These are phyloP conservation scores for Tricholomella constricta DNA, from an alignment of 768 basidiomycete genomes.

Conservation along the genomic window DNA sequence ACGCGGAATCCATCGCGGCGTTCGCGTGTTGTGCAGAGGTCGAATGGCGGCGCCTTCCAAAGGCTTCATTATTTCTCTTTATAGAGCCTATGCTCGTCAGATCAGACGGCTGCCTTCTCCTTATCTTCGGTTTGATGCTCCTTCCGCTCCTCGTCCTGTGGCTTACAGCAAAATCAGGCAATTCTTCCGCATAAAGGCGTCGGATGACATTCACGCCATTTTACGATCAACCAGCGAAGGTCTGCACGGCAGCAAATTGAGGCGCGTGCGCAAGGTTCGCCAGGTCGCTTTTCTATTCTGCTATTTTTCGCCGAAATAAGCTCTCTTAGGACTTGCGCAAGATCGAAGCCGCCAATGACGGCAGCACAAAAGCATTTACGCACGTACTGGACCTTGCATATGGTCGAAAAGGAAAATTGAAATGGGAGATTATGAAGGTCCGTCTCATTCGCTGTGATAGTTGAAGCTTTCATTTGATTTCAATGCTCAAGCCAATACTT, in stretches of 20 bases:
- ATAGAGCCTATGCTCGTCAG: conserved; percentile 45
- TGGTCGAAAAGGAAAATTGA: conserved; percentile 72
- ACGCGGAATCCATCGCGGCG: neutral
- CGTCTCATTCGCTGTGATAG: conserved; percentile 12
- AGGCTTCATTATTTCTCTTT: conserved; percentile 31
- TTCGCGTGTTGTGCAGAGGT: too few relatives aligned
- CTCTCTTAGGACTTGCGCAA: conserved; percentile 50
- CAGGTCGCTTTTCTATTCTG: neutral
- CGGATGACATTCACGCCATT: conserved; percentile 59
- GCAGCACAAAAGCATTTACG: conserved; percentile 50
- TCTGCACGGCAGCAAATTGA: conserved; percentile 43
- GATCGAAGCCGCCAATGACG: conserved; percentile 55
- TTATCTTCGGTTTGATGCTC: conserved; percentile 41
- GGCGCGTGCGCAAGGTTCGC: conserved; percentile 53
- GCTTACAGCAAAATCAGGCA: conserved; percentile 40
- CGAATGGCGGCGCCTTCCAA: neutral
- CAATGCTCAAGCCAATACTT: conserved; percentile 51
- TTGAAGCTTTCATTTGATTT: neutral
- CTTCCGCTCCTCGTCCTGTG: neutral
- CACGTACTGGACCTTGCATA: conserved; percentile 71
- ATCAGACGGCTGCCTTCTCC: conserved; percentile 41
- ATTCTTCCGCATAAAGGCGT: conserved; percentile 63
- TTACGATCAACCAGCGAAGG: conserved; percentile 31
- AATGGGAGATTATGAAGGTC: conserved; percentile 70
- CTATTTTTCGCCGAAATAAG: conserved; percentile 1